Evolutionary conservation across 2,329 filamentous ascomycete species (phyloP).

Genomic region (Pseudogymnoascus sp.): DNA sequence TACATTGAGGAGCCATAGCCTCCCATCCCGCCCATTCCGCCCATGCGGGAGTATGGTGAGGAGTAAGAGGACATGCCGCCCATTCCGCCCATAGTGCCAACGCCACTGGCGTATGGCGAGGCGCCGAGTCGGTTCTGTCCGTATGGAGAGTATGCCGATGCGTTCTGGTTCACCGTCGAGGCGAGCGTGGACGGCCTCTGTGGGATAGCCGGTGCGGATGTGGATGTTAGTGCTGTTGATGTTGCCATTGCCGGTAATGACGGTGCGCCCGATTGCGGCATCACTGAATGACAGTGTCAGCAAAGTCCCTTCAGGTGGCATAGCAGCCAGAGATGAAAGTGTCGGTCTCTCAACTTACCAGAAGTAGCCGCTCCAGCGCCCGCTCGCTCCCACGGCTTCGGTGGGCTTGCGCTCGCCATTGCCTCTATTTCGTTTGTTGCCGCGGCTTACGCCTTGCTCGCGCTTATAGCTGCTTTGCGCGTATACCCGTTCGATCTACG

Average conservation of each 20-base stretch:
- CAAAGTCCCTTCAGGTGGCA: neutral
- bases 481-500: neutral
- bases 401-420: slow-evolving; percentile 65
- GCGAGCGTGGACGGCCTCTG: slow-evolving; percentile 72
- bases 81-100: slow-evolving; percentile 26
- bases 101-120: slow-evolving; percentile 29
- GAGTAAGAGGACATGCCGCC: slow-evolving; percentile 39
- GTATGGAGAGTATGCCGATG: slow-evolving; percentile 68
- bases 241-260: slow-evolving; percentile 37
- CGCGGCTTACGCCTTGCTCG: slow-evolving; percentile 10
- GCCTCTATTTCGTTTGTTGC: slow-evolving; percentile 4
- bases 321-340: neutral
- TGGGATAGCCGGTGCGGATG: slow-evolving; percentile 60
- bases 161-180: slow-evolving; percentile 78
- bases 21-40: slow-evolving; percentile 35
- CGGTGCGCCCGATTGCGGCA: slow-evolving; percentile 31
- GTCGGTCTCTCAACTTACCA: slow-evolving; percentile 21
- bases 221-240: slow-evolving; percentile 34
- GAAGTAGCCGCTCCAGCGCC: slow-evolving; percentile 40
- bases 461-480: neutral
- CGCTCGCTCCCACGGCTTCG: slow-evolving; percentile 92
- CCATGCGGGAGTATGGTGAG: slow-evolving; percentile 43
- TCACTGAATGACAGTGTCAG: slow-evolving; percentile 24
- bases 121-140: slow-evolving; percentile 48
- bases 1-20: slow-evolving; percentile 34